These are phyloP conservation scores for Dichotomocladium elegans DNA, from an alignment of 371 early-diverging fungal species.

Conservation along the genomic window DNA sequence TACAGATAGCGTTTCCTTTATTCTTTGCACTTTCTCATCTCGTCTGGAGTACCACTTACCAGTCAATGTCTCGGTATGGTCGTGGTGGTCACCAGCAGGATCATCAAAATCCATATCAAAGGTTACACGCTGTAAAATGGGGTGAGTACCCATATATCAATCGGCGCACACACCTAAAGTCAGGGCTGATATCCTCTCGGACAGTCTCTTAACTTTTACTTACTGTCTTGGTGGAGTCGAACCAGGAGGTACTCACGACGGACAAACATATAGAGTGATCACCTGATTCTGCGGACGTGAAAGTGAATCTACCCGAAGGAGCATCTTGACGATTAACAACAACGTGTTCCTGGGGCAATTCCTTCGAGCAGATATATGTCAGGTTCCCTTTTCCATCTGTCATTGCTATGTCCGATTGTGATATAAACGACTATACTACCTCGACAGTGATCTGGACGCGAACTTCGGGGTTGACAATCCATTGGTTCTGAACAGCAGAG, in stretches of 20 bases:
- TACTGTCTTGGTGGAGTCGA: constrained; percentile 50
- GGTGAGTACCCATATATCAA: no score
- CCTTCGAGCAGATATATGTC: constrained; percentile 23
- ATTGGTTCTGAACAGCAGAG: constrained; percentile 55
- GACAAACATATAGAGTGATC: constrained; percentile 87
- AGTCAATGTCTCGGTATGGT: constrained; percentile 54
- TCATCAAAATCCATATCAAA: constrained; percentile 81
- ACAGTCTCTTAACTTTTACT: constrained; percentile 3
- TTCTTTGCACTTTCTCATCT: not conserved
- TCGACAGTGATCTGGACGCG: constrained; percentile 78
- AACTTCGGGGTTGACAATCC: constrained; percentile 62
- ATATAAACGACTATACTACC: constrained; percentile 21
- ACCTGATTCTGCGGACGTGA: constrained; percentile 83
- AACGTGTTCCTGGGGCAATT: constrained; percentile 50
- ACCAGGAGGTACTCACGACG: constrained; percentile 60
- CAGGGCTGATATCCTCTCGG: no score
- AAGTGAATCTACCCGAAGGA: constrained; percentile 77
- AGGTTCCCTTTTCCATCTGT: not conserved
- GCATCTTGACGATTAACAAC: constrained; percentile 73
- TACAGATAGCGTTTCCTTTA: constrained; percentile 10
- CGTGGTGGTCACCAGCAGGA: constrained; percentile 48
- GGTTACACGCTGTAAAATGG: constrained; percentile 38
- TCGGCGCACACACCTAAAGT: no score
- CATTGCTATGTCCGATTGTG: constrained; percentile 7
- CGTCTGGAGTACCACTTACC: constrained; percentile 29